phyloP scores from a whole-genome alignment of 2,329 filamentous ascomycete genomes.

The Pseudofabraea citricarpa region DNA sequence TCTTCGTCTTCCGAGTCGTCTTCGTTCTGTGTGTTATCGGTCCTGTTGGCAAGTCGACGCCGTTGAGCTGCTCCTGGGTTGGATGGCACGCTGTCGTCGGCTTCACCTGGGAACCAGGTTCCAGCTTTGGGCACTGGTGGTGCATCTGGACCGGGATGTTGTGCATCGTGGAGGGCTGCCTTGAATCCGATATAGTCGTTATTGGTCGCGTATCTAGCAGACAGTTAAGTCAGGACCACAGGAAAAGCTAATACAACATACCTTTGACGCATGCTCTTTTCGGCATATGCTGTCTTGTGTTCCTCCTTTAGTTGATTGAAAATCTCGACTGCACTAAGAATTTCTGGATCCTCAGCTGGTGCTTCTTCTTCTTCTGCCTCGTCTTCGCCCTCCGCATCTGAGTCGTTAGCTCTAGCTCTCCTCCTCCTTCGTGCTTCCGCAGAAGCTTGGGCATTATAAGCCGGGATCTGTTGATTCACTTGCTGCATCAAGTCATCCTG shows the following conservation, averaged over 20 bases:
- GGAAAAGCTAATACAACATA: no score
- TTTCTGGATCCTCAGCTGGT: conserved; percentile 16
- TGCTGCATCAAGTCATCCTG: conserved; percentile 21
- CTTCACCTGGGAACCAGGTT: conserved; percentile 51
- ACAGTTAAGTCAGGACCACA: no score
- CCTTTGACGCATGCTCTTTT: conserved; percentile 35
- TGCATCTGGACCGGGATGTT: conserved; percentile 45
- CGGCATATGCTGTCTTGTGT: conserved; percentile 29
- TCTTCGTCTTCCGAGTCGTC: conserved; percentile 60
- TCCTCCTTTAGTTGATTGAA: conserved; percentile 31
- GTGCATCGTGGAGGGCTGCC: conserved; percentile 55
- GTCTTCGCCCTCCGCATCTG: conserved; percentile 32
- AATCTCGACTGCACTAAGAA: conserved; percentile 29
- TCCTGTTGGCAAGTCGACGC: conserved; percentile 7
- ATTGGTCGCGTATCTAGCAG: conserved; percentile 52
- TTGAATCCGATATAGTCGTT: conserved; percentile 59
- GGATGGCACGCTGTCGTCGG: conserved; percentile 6
- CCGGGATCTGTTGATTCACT: conserved; percentile 25
- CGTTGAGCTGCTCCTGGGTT: conserved; percentile 8
- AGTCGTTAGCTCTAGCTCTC: conserved; percentile 18
- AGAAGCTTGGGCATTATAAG: conserved; percentile 22
- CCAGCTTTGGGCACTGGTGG: conserved; percentile 49
- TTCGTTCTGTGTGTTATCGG: conserved; percentile 8
- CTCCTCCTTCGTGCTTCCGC: conserved; percentile 24
- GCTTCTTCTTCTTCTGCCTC: conserved; percentile 32